These are phyloP conservation scores for Candida incommunis DNA, from an alignment of 805 yeast genomes.

Conservation along the genomic window DNA sequence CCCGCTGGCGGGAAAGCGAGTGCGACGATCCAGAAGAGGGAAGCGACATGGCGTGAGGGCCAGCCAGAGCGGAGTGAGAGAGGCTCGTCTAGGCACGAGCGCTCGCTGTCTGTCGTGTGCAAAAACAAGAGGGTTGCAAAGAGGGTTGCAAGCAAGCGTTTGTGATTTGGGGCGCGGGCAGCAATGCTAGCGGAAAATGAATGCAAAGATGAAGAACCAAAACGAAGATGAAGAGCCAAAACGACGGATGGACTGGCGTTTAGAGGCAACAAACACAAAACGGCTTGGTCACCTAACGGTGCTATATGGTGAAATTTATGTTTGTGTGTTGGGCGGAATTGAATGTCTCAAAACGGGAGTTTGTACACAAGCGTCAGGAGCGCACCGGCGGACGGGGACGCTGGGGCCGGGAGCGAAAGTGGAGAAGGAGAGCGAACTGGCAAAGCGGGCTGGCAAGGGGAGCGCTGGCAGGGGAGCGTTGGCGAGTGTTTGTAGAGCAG, in stretches of 20 bases:
- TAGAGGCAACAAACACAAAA: no score
- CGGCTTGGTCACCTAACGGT: no score
- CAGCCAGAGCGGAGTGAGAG: no score
- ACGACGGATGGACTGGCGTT: no score
- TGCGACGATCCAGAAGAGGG: neutral
- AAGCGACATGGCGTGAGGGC: neutral
- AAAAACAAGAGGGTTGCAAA: neutral
- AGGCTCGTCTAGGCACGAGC: no score
- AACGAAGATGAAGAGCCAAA: neutral
- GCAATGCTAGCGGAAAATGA: neutral
- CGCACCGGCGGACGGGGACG: no score
- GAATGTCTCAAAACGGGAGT: no score
- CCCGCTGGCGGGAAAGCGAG: neutral
- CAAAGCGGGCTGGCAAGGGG: neutral
- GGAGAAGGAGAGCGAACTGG: neutral
- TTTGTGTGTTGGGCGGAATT: no score
- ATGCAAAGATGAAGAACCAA: neutral
- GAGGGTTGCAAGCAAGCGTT: neutral
- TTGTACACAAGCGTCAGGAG: no score
- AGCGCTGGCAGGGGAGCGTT: neutral
- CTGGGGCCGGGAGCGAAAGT: neutral
- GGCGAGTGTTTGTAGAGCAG: neutral
- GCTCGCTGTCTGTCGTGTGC: no score
- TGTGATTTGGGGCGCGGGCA: neutral
- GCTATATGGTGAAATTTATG: no score